Base-by-base conservation (phyloP, 768 basidiomycete species). In the Lactifluus pinguis region DNA sequence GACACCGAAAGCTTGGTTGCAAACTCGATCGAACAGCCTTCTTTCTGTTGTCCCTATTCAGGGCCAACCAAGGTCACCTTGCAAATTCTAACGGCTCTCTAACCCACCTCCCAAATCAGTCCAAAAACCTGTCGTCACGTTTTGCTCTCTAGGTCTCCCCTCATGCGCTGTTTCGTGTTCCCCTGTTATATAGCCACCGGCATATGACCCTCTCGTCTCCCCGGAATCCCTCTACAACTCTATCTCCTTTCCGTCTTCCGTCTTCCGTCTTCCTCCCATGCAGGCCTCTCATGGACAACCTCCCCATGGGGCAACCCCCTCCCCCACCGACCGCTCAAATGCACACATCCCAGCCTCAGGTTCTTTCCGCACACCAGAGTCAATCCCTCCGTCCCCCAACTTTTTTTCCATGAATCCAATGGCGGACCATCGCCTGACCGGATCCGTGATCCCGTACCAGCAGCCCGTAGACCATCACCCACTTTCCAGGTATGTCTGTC, bases 221-320 rank as follows among this genome's bases (percentile, higher is more conserved):
- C 32, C 53, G 59, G 49, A 61, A 38, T 55, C 44, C 54, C 29
- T 14, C 44, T 45, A 29, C 21, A 25, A 25, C 50, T n/a, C 4
- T 21, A 34, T 13, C 29, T 11, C 38, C 42, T 19, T 30, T 38
- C 34, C 34, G 4, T 30, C 54, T 38, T 56, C 11, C 25, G 25
- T 25, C 54, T 10, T 55, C 49, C 48, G 32, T 49, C 38, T 17
- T 50, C 21, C 11, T 36, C 25, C 11, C 15, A 61, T 61, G 60
- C 60, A 61, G n/a, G 30, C 54, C 25, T 61, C 60, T 45, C 60
- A 41, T 36, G 60, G 60, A 38, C 53, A 13, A 55, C 59, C 54
- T 47, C 60, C 55, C n/a, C 60, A 56, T 42, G 60, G 60, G 44
- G 17, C 60, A 39, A 29, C 54, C 8, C 34, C 54, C 17, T 56